These are phyloP conservation scores for Naganishia liquefaciens DNA, from an alignment of 1,284 basidiomycete genomes.

Conservation along the genomic window DNA sequence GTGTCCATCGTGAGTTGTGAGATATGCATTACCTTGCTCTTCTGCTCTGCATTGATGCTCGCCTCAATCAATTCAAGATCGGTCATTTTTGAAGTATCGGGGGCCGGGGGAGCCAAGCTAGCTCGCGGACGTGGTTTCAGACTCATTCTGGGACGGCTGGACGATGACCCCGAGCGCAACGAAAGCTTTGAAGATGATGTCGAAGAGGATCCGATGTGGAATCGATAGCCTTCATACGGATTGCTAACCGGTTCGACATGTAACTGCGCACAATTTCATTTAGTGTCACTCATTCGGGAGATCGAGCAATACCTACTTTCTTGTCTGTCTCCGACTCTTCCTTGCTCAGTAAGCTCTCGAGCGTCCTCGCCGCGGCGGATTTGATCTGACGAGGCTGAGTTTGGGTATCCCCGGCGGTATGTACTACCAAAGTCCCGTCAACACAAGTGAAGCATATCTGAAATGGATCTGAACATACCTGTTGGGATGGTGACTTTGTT, in stretches of 20 bases:
- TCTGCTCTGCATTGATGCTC: constrained; percentile 20
- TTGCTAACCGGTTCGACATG: constrained; percentile 29
- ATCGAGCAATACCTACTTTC: constrained; percentile 2
- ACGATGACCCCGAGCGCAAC: background rate
- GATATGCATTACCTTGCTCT: constrained; percentile 3
- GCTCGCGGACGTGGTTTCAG: constrained; percentile 11
- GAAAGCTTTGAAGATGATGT: background rate
- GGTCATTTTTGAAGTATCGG: constrained; percentile 26
- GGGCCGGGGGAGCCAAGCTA: constrained; percentile 2
- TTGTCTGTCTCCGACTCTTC: constrained; percentile 24
- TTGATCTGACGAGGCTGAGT: constrained; percentile 12
- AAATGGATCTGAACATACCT: background rate
- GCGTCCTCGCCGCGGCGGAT: constrained; percentile 27
- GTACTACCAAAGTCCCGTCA: background rate
- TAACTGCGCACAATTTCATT: background rate
- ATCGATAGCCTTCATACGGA: constrained; percentile 33
- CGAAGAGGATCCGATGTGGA: constrained; percentile 28
- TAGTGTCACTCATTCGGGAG: background rate
- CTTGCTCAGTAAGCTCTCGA: constrained; percentile 28
- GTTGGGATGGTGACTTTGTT: background rate
- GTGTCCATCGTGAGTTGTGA: background rate
- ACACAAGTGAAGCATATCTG: background rate
- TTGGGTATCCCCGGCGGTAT: background rate
- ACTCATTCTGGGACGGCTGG: constrained; percentile 7
- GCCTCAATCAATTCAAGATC: constrained; percentile 29